A percentile compares a stretch with the other conserved stretches of the same genome.
Evolutionary conservation across 1,139 yeast genomes (phyloP).

Genomic region (Saccharomyces hybrid): DNA sequence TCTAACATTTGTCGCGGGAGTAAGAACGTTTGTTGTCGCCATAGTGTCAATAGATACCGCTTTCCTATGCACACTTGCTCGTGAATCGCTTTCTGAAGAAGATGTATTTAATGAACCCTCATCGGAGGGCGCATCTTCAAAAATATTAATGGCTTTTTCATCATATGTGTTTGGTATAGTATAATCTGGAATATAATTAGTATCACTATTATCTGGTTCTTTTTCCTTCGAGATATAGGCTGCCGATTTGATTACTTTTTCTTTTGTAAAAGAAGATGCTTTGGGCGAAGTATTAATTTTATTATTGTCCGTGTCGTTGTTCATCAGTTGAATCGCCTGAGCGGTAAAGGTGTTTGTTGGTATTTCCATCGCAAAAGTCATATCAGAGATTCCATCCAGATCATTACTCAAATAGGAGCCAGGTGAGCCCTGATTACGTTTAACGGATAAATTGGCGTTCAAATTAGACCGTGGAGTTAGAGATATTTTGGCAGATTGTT

Average conservation of each 20-base stretch:
- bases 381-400: constrained; percentile 20
- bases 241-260: background rate
- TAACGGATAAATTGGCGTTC: constrained; percentile 9
- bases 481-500: constrained; percentile 14
- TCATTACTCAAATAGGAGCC: constrained; percentile 4
- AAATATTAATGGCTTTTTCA: constrained; percentile 19
- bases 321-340: constrained; percentile 19
- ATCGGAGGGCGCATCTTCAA: constrained; percentile 29
- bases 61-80: constrained; percentile 23
- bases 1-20: constrained; percentile 29
- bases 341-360: constrained; percentile 27
- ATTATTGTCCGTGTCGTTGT: background rate
- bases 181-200: constrained; percentile 5
- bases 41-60: constrained; percentile 31
- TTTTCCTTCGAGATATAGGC: background rate
- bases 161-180: constrained; percentile 7
- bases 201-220: constrained; percentile 1
- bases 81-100: constrained; percentile 19
- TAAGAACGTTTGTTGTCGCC: constrained; percentile 24
- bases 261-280: background rate
- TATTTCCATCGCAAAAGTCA: constrained; percentile 26
- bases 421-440: constrained; percentile 1
- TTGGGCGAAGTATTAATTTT: background rate
- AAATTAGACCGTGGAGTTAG: constrained; percentile 11
- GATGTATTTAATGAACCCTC: constrained; percentile 20